Conservation (phyloP, 2,329 filamentous ascomycete species). For the Colletotrichum tabaci region DNA sequence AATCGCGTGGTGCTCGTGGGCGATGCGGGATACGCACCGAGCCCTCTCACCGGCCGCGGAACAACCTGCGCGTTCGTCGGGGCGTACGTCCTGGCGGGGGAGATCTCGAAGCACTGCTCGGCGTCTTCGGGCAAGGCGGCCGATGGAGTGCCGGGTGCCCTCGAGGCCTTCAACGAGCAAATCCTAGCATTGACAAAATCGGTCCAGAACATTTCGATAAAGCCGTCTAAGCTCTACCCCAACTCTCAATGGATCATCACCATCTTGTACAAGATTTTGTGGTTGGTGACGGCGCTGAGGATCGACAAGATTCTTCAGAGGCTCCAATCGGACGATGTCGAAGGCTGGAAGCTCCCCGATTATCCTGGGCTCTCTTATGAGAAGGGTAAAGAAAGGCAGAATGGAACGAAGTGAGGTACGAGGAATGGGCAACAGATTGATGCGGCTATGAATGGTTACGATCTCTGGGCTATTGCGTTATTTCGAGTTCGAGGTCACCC, state of each 20-base stretch:
- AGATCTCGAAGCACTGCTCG: slow-evolving; percentile 54
- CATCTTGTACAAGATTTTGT: slow-evolving; percentile 21
- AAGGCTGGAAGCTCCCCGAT: slow-evolving; percentile 33
- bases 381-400: not conserved
- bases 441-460: not conserved
- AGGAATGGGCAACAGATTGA: too few species aligned
- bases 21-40: slow-evolving; percentile 68
- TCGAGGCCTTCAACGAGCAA: slow-evolving; percentile 59
- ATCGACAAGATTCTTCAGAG: slow-evolving; percentile 34
- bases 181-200: slow-evolving; percentile 61
- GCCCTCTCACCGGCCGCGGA: slow-evolving; percentile 64
- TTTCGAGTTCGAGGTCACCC: too few species aligned
- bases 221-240: slow-evolving; percentile 33
- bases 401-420: not conserved
- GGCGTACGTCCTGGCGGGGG: slow-evolving; percentile 71
- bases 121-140: not conserved
- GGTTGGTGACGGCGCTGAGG: slow-evolving; percentile 19
- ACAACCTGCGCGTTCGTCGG: slow-evolving; percentile 64
- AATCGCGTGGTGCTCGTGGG: slow-evolving; percentile 67
- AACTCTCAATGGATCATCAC: slow-evolving; percentile 26
- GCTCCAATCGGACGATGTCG: slow-evolving; percentile 33
- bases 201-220: slow-evolving; percentile 51
- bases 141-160: slow-evolving; percentile 50
- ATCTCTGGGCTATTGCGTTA: too few species aligned
- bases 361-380: slow-evolving; percentile 9